Percentiles rank a stretch among this genome's conserved stretches.
Conservation (phyloP, 1,284 basidiomycete species). For the Rhodotorula sp. region DNA sequence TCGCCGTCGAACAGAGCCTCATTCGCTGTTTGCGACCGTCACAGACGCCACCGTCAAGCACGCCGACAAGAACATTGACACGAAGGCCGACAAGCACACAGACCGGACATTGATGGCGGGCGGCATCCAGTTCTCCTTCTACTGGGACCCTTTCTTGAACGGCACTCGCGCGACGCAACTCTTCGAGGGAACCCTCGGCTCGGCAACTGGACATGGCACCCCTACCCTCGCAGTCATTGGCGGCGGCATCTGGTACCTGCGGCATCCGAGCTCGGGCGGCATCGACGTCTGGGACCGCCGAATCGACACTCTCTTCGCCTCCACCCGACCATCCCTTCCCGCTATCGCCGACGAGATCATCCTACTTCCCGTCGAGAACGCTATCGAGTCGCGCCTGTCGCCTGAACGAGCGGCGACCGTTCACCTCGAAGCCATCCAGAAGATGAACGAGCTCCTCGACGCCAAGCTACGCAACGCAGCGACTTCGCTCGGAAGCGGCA, state of each 20-base stretch:
- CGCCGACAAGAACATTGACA: slow-evolving; percentile 57
- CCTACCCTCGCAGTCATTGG: slow-evolving; percentile 74
- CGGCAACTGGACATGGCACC: slow-evolving; percentile 23
- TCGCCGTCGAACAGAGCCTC: no score
- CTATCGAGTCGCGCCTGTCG: slow-evolving; percentile 61
- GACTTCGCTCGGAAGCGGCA: background rate
- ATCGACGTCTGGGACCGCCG: slow-evolving; percentile 70
- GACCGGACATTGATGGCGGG: slow-evolving; percentile 48
- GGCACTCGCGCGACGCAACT: slow-evolving; percentile 56
- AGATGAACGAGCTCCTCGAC: slow-evolving; percentile 71
- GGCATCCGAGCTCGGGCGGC: slow-evolving; percentile 68
- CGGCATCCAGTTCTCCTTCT: slow-evolving; percentile 53
- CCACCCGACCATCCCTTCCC: slow-evolving; percentile 50
- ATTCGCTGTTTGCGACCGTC: no score
- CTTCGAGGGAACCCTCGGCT: slow-evolving; percentile 43
- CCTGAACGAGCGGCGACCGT: slow-evolving; percentile 56
- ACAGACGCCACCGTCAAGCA: slow-evolving; percentile 47
- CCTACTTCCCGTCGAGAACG: slow-evolving; percentile 71
- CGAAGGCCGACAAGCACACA: slow-evolving; percentile 60
- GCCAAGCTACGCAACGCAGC: slow-evolving; percentile 49
- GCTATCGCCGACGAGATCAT: slow-evolving; percentile 67
- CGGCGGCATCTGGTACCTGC: slow-evolving; percentile 81
- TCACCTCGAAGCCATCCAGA: slow-evolving; percentile 48
- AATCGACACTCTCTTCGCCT: slow-evolving; percentile 62
- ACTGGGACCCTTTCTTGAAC: slow-evolving; percentile 63